Evolutionary conservation across 106 monocot genomes (phyloP).

Genomic region (Allium fistulosum): DNA sequence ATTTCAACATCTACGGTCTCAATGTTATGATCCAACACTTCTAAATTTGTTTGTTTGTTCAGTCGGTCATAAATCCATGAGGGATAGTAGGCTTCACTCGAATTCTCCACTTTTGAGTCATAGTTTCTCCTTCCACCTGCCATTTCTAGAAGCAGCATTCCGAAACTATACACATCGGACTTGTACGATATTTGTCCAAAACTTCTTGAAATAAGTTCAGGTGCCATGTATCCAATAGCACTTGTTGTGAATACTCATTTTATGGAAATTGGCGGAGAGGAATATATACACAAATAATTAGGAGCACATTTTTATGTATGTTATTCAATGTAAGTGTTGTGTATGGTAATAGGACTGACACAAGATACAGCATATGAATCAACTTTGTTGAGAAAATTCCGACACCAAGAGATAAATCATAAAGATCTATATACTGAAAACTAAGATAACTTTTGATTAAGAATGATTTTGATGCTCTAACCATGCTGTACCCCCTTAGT

Average conservation of each 20-base stretch:
- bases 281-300: too few relatives aligned
- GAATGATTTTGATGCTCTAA: too few relatives aligned
- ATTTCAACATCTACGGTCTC: background rate
- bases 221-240: conserved; percentile 25
- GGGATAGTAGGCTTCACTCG: conserved; percentile 7
- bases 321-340: too few relatives aligned
- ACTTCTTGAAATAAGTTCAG: conserved; percentile 15
- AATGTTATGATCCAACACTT: background rate
- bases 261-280: too few relatives aligned
- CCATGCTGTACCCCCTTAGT: too few relatives aligned
- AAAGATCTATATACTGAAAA: too few relatives aligned
- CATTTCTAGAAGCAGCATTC: conserved; percentile 16
- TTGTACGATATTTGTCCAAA: conserved; percentile 1
- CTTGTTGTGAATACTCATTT: background rate
- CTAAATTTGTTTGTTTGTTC: background rate
- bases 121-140: background rate
- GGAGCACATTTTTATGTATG: too few relatives aligned
- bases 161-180: conserved; percentile 13
- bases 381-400: too few relatives aligned
- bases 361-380: too few relatives aligned
- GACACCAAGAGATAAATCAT: too few relatives aligned
- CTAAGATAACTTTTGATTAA: too few relatives aligned
- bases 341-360: too few relatives aligned
- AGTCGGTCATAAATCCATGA: conserved; percentile 5
- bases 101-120: background rate